Base-by-base conservation (phyloP, 2,329 filamentous ascomycete genomes). In the Ophiostoma tasmaniense region DNA sequence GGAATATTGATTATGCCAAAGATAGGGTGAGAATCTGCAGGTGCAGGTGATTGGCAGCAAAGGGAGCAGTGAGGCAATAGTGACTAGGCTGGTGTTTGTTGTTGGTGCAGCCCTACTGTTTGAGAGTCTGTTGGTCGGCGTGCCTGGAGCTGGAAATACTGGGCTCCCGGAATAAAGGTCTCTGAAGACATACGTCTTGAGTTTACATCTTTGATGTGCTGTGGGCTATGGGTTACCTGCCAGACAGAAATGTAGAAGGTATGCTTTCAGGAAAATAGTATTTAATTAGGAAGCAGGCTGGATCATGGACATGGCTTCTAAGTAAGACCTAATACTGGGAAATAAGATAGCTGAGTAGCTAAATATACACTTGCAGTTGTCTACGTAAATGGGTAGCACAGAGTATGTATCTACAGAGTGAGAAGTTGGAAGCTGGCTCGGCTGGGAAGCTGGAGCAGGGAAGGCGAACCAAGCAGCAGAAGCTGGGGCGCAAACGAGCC, bases 71-170 rank as follows among this genome's bases (percentile, higher is more conserved):
- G 52, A 13, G 11, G 22, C 13, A 59, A 59, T 59, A 14, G n/a
- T 59, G 52, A 35, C 25, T 30, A 55, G 50, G 22, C 50, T 28
- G 50, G 3, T 28, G 28, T 33, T 64, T 35, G 59, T 28, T 64
- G 59, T 37, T 64, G 59, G 17, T 64, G 30, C 59, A n/a, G 59
- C 37, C n/a, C 25, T 61, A 33, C 30, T 28, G 55, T 33, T 35
- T 37, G 7, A n/a, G 30, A 64, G 30, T 8, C 59, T 30, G 59
- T 64, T 37, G 59, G 30, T 10, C 20, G 11, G 30, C 20, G 61
- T 37, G 30, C 61, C 61, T 64, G 61, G 61, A 64, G 37, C 61
- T 64, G 33, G 61, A 64, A 64, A n/a, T 64, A 37, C 39, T 22
- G 61, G 35, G 22, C 25, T 37, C 25, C 25, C 20, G 30, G 33